Percentiles rank a stretch among this genome's conserved stretches.
phyloP scores from a whole-genome alignment of 2,329 filamentous ascomycete genomes.

The Catunica adiposa region DNA sequence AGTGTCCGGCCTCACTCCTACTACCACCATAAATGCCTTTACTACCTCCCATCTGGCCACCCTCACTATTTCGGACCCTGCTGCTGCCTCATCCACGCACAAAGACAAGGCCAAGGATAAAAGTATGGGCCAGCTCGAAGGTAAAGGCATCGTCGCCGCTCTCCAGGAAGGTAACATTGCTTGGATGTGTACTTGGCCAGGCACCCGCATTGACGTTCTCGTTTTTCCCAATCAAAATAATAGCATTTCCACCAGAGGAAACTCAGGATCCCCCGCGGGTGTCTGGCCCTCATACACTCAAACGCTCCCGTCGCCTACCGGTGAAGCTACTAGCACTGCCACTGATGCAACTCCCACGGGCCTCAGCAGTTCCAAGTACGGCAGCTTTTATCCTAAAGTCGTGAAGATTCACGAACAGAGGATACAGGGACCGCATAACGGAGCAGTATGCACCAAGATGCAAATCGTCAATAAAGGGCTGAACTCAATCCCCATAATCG shows the following conservation, averaged over 20 bases:
- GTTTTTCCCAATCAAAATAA: constrained; percentile 39
- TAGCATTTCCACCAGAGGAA: constrained; percentile 19
- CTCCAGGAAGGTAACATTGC: constrained; percentile 32
- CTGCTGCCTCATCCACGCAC: constrained; percentile 3
- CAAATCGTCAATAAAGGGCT: constrained; percentile 26
- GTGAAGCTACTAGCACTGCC: neutral
- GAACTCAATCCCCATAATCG: constrained; percentile 22
- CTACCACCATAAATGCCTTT: neutral
- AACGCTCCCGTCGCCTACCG: constrained; percentile 12
- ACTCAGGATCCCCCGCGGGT: neutral
- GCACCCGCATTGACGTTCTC: constrained; percentile 38
- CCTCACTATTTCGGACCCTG: constrained; percentile 8
- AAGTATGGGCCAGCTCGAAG: constrained; percentile 20
- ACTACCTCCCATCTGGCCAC: constrained; percentile 5
- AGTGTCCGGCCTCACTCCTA: constrained; percentile 16
- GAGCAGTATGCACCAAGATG: constrained; percentile 30
- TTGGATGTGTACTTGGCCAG: constrained; percentile 44
- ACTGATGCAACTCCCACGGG: neutral
- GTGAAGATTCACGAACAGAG: constrained; percentile 41
- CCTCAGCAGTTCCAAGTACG: too few species aligned
- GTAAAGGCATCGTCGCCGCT: constrained; percentile 21
- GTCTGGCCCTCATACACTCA: constrained; percentile 10
- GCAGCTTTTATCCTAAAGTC: constrained; percentile 29
- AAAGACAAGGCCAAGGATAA: constrained; percentile 3
- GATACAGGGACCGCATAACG: constrained; percentile 20